A percentile compares a stretch with the other conserved stretches of the same genome.
These are phyloP conservation scores for Coleophoma crateriformis DNA, from an alignment of 2,329 filamentous ascomycete genomes.

Conservation along the genomic window DNA sequence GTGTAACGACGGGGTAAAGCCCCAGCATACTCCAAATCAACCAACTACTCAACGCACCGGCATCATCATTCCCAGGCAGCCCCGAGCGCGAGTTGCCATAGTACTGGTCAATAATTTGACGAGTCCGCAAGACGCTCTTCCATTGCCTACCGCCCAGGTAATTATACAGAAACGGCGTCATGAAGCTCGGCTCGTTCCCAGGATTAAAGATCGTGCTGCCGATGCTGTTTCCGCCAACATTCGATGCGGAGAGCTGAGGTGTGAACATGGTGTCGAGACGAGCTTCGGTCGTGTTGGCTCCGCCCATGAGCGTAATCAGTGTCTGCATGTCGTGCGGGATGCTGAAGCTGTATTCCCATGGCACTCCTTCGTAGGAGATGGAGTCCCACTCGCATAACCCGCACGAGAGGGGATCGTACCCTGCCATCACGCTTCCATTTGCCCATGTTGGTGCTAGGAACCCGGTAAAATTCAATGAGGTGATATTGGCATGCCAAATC, in stretches of 20 bases:
- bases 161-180: conserved; percentile 48
- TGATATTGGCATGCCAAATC: conserved; percentile 47
- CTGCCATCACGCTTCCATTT: conserved; percentile 38
- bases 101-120: conserved; percentile 32
- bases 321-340: conserved; percentile 51
- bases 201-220: conserved; percentile 40
- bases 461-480: conserved; percentile 42
- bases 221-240: conserved; percentile 10
- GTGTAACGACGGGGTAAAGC: conserved; percentile 49
- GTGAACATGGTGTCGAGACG: conserved; percentile 39
- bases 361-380: conserved; percentile 45
- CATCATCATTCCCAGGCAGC: conserved; percentile 39
- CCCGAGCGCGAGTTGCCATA: conserved; percentile 33
- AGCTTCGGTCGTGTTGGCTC: conserved; percentile 40
- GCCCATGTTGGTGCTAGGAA: conserved; percentile 49
- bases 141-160: conserved; percentile 33
- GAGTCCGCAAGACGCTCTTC: conserved; percentile 29
- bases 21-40: conserved; percentile 44
- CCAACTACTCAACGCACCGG: conserved; percentile 43
- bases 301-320: conserved; percentile 46
- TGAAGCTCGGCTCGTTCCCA: conserved; percentile 48
- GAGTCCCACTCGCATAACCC: conserved; percentile 50
- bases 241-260: conserved; percentile 28
- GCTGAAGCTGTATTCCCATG: conserved; percentile 50
- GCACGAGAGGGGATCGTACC: conserved; percentile 44